phyloP scores from a whole-genome alignment of 768 basidiomycete species.

The Jaapia argillacea region DNA sequence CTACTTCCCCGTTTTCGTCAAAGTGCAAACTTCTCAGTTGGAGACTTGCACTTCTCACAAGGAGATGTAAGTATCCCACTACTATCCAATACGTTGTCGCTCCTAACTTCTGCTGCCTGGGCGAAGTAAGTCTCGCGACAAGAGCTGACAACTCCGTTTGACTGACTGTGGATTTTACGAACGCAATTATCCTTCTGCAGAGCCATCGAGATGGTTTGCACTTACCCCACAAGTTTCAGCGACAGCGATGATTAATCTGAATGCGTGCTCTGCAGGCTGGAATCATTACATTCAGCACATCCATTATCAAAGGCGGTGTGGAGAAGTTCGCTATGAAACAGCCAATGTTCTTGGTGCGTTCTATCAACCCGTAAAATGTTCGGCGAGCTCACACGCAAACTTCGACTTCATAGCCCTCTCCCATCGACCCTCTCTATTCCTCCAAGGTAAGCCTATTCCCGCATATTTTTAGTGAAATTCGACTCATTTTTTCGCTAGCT shows the following conservation, averaged over 20 bases:
- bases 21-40: slow-evolving; percentile 68
- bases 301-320: slow-evolving; percentile 65
- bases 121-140: slow-evolving; percentile 33
- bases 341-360: slow-evolving; percentile 65
- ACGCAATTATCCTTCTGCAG: slow-evolving; percentile 61
- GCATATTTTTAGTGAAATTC: background rate
- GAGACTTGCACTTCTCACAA: slow-evolving; percentile 74
- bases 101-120: slow-evolving; percentile 24
- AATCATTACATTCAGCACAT: slow-evolving; percentile 60
- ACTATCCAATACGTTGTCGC: slow-evolving; percentile 7
- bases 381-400: background rate
- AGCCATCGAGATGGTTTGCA: slow-evolving; percentile 61
- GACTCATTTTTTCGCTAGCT: slow-evolving; percentile 26
- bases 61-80: slow-evolving; percentile 43
- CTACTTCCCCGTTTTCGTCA: slow-evolving; percentile 71
- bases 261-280: slow-evolving; percentile 35
- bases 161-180: background rate
- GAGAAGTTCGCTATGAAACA: slow-evolving; percentile 67
- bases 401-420: slow-evolving; percentile 41
- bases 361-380: too few relatives aligned
- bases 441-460: slow-evolving; percentile 33
- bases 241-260: background rate
- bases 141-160: background rate
- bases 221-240: background rate
- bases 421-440: slow-evolving; percentile 66